These are phyloP conservation scores for Heterococcus sp. DNA, from an alignment of 108 stramenopile genomes.

Conservation along the genomic window DNA sequence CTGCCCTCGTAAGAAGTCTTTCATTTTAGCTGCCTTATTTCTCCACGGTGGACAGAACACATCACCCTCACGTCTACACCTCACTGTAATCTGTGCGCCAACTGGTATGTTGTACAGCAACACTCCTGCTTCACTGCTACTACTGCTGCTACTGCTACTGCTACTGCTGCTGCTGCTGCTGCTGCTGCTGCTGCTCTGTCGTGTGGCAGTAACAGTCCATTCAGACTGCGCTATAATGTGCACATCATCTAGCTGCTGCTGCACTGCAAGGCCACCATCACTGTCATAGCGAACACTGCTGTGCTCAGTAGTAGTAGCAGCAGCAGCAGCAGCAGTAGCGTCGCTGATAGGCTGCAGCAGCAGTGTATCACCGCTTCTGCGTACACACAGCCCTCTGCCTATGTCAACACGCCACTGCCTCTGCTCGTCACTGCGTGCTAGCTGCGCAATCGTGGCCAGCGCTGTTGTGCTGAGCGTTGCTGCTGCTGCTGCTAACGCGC, in stretches of 20 bases:
- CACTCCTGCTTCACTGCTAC: slow-evolving; percentile 6
- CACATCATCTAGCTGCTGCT: too few relatives aligned
- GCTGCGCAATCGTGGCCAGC: neutral
- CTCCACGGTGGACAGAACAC: slow-evolving; percentile 76
- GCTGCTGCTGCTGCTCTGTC: too few relatives aligned
- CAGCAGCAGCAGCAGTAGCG: neutral
- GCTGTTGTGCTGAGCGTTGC: too few relatives aligned
- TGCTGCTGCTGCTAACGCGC: neutral
- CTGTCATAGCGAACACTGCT: too few relatives aligned
- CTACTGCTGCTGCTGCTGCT: too few relatives aligned
- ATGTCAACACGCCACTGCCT: too few relatives aligned
- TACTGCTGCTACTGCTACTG: too few relatives aligned
- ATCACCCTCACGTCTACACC: slow-evolving; percentile 35
- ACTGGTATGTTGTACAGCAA: slow-evolving; percentile 23
- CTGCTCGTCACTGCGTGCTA: neutral
- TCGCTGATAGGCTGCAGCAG: too few relatives aligned
- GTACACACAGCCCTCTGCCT: neutral
- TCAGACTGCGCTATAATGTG: neutral
- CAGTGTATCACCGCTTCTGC: too few relatives aligned
- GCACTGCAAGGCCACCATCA: too few relatives aligned
- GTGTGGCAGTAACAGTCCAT: neutral
- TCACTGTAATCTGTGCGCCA: slow-evolving; percentile 14
- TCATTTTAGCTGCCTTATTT: slow-evolving; percentile 65
- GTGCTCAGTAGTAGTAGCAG: too few relatives aligned
- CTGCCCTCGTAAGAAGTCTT: slow-evolving; percentile 84